Percentiles rank a stretch among this genome's conserved stretches.
Evolutionary conservation across 2,329 filamentous ascomycete species (phyloP).

Genomic region (Fusarium albosuccineum): DNA sequence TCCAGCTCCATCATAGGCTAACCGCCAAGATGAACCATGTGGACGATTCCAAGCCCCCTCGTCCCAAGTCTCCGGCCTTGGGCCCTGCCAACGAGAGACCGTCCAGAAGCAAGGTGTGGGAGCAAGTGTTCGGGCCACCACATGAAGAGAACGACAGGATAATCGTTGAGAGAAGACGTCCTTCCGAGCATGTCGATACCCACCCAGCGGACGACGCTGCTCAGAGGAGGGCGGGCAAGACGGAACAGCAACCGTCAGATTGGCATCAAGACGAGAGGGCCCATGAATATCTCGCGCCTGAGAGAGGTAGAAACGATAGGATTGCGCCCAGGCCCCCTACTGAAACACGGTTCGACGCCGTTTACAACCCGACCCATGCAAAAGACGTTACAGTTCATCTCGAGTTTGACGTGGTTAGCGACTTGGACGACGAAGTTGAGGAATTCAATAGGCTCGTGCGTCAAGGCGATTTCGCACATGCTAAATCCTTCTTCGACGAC

Average conservation of each 20-base stretch:
- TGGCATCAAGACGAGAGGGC: too few species aligned
- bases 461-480: neutral
- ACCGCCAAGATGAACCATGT: neutral
- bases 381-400: neutral
- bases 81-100: neutral
- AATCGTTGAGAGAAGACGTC: too few species aligned
- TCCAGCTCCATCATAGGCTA: neutral
- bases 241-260: too few species aligned
- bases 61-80: neutral
- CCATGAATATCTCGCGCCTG: too few species aligned
- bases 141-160: too few species aligned
- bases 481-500: neutral
- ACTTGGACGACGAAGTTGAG: neutral
- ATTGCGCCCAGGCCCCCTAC: neutral
- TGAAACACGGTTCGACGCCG: neutral
- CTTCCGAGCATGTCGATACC: too few species aligned
- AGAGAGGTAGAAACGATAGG: too few species aligned
- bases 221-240: too few species aligned
- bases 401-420: rapidly evolving
- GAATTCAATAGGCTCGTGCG: neutral
- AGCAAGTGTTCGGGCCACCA: neutral
- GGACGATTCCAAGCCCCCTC: neutral
- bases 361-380: neutral
- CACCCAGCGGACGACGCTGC: too few species aligned
- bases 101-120: neutral